These are phyloP conservation scores for Macrophomina phaseolina DNA, from an alignment of 2,329 filamentous ascomycete species.

Conservation along the genomic window DNA sequence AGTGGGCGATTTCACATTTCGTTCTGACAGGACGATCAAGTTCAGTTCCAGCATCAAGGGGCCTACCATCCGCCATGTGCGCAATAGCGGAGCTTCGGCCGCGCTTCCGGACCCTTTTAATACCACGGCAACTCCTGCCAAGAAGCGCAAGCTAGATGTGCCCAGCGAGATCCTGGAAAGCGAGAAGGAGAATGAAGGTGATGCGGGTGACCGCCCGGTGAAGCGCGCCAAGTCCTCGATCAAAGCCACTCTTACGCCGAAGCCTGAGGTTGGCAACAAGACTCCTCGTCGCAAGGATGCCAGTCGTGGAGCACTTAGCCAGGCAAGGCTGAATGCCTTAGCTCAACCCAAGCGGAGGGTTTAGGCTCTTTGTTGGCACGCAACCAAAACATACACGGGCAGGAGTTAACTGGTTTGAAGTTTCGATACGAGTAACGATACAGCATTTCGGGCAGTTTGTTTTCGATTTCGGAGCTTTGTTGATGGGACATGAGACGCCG, in stretches of 20 bases:
- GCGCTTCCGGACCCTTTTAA: slow-evolving; percentile 30
- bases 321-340: slow-evolving; percentile 45
- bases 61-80: slow-evolving; percentile 48
- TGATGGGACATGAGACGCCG: not conserved
- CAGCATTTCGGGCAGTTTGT: slow-evolving; percentile 11
- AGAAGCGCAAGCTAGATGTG: slow-evolving; percentile 51
- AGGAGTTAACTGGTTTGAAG: not conserved
- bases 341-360: slow-evolving; percentile 45
- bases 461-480: not conserved
- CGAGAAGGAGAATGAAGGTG: slow-evolving; percentile 52
- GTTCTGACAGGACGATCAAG: slow-evolving; percentile 51
- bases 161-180: slow-evolving; percentile 41
- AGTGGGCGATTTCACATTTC: slow-evolving; percentile 56
- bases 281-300: slow-evolving; percentile 31
- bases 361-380: not conserved
- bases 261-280: slow-evolving; percentile 35
- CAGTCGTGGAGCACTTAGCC: slow-evolving; percentile 42
- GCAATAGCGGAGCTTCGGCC: slow-evolving; percentile 48
- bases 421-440: slow-evolving; percentile 15
- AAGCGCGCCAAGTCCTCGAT: slow-evolving; percentile 42
- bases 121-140: slow-evolving; percentile 34
- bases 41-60: slow-evolving; percentile 46
- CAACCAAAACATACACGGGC: not conserved
- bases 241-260: slow-evolving; percentile 35
- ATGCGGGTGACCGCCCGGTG: slow-evolving; percentile 38